phyloP scores from a whole-genome alignment of 1,139 yeast species.

The Suhomyces chickasaworum region DNA sequence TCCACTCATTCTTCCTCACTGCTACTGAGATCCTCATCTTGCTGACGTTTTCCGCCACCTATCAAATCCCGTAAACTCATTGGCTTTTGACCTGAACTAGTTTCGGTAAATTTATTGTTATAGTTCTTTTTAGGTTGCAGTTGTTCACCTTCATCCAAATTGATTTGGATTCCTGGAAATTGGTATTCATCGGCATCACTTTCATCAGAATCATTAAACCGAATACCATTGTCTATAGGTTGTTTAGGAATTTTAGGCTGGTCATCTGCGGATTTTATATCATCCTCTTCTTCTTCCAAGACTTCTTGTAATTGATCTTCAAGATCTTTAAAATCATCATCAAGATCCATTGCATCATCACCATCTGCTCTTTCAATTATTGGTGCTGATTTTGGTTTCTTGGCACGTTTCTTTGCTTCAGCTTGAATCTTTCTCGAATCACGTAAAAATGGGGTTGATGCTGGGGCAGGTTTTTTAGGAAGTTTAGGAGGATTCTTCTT shows the following conservation, averaged over 20 bases:
- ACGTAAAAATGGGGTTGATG: neutral
- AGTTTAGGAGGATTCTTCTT: conserved; percentile 1
- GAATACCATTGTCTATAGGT: conserved; percentile 1
- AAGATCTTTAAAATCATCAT: conserved; percentile 48
- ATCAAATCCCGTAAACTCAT: conserved; percentile 44
- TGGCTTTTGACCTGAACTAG: conserved; percentile 27
- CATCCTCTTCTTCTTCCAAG: conserved; percentile 29
- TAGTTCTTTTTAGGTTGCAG: neutral
- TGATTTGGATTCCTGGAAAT: conserved; percentile 25
- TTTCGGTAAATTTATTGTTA: conserved; percentile 4
- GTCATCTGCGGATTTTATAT: conserved; percentile 10
- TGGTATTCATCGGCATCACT: conserved; percentile 32
- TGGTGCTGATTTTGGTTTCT: conserved; percentile 11
- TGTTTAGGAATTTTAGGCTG: neutral
- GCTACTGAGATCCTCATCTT: conserved; percentile 40
- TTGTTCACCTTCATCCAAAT: conserved; percentile 20
- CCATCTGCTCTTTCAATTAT: conserved; percentile 14
- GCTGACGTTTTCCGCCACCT: conserved; percentile 28
- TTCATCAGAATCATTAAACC: conserved; percentile 26
- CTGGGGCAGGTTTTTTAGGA: neutral
- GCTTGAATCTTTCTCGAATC: conserved; percentile 1
- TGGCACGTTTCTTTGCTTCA: conserved; percentile 4
- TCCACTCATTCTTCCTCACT: conserved; percentile 39
- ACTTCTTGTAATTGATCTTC: conserved; percentile 50
- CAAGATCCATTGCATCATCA: conserved; percentile 27